Evolutionary conservation across 495 filamentous ascomycete species (phyloP).

Genomic region (Aspergillus leporis): DNA sequence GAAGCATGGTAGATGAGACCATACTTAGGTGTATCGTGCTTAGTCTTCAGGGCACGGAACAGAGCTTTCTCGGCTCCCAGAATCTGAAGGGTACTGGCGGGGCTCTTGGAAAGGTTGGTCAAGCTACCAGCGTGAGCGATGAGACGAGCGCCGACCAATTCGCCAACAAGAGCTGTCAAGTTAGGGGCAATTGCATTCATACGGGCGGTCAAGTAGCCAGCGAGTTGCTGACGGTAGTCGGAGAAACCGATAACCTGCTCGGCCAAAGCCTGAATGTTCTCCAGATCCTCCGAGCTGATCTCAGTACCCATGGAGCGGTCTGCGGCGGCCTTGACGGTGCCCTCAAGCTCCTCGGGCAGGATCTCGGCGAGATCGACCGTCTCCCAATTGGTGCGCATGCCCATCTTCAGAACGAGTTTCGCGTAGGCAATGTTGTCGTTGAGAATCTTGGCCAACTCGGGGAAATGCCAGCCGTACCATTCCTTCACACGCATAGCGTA

Average conservation of each 20-base stretch:
- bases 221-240: slow-evolving; percentile 84
- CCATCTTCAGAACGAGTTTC: slow-evolving; percentile 80
- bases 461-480: slow-evolving; percentile 99
- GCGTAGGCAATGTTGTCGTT: slow-evolving; percentile 98
- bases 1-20: slow-evolving; percentile 98
- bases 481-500: slow-evolving; percentile 99
- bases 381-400: slow-evolving; percentile 76
- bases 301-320: slow-evolving; percentile 99
- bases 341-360: slow-evolving; percentile 94
- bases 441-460: slow-evolving; percentile 92
- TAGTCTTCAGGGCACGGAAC: slow-evolving; percentile 97
- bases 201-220: slow-evolving; percentile 83
- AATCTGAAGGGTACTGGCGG: slow-evolving; percentile 95
- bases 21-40: slow-evolving; percentile 99
- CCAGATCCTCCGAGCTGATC: slow-evolving; percentile 83
- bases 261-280: slow-evolving; percentile 86
- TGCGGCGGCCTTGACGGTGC: slow-evolving; percentile 86
- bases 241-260: slow-evolving; percentile 90
- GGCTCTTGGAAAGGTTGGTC: slow-evolving; percentile 94
- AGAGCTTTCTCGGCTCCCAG: slow-evolving; percentile 98
- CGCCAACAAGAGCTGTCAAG: slow-evolving; percentile 88
- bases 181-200: slow-evolving; percentile 99
- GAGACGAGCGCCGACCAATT: slow-evolving; percentile 90
- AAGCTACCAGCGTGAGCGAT: slow-evolving; percentile 96
- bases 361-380: slow-evolving; percentile 83